A percentile compares a stretch with the other conserved stretches of the same genome.
Evolutionary conservation across 2,329 filamentous ascomycete species (phyloP).

Genomic region (Reticulascus tulasneorum): DNA sequence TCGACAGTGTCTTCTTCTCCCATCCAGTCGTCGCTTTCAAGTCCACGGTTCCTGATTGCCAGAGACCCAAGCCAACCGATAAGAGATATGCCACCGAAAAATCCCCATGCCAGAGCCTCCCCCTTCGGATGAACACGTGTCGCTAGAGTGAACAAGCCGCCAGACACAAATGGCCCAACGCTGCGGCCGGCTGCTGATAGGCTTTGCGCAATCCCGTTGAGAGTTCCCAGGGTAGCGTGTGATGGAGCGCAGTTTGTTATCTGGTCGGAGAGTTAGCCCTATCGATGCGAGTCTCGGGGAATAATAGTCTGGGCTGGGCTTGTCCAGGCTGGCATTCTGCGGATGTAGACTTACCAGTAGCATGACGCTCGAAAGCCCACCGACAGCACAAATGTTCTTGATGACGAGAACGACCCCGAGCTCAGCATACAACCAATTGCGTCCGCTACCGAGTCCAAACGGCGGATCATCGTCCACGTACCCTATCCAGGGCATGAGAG

Average conservation of each 20-base stretch:
- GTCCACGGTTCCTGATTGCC: constrained; percentile 62
- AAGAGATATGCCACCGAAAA: constrained; percentile 81
- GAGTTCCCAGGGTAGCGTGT: constrained; percentile 76
- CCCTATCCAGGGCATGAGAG: constrained; percentile 85
- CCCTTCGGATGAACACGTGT: constrained; percentile 72
- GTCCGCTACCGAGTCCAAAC: constrained; percentile 58
- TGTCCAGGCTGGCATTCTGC: not conserved
- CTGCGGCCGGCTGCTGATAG: constrained; percentile 87
- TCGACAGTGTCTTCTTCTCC: constrained; percentile 29
- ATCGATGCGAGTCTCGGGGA: no score
- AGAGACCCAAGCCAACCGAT: constrained; percentile 77
- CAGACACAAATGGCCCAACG: constrained; percentile 82
- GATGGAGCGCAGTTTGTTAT: constrained; percentile 93
- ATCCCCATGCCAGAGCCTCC: constrained; percentile 77
- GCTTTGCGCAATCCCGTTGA: constrained; percentile 93
- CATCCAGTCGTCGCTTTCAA: constrained; percentile 56
- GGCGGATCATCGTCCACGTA: constrained; percentile 60
- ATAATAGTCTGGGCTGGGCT: no score
- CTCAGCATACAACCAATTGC: constrained; percentile 72
- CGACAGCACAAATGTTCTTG: constrained; percentile 87
- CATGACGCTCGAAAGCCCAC: constrained; percentile 84
- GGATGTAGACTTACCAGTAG: constrained; percentile 61
- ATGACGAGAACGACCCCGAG: constrained; percentile 76
- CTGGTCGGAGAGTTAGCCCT: no score
- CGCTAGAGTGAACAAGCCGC: constrained; percentile 78